phyloP scores from a whole-genome alignment of 768 basidiomycete species.

The Serendipita sp. region DNA sequence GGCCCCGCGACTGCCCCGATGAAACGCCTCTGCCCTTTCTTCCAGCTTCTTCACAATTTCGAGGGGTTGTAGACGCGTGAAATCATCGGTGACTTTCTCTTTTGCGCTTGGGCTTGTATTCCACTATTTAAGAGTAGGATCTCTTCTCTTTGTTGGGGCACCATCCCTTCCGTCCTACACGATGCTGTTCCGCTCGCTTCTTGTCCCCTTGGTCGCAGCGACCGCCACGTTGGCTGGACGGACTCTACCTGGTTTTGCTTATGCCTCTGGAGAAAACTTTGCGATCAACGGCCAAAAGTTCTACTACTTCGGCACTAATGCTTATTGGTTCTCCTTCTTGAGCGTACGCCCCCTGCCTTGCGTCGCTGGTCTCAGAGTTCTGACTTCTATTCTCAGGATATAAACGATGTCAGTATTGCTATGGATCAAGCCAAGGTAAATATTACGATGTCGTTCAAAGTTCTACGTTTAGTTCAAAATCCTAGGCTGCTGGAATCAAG shows the following conservation, averaged over 20 bases:
- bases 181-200: neutral
- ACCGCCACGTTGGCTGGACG: neutral
- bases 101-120: too few species aligned
- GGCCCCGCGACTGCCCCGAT: too few species aligned
- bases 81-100: too few species aligned
- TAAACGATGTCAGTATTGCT: conserved; percentile 9
- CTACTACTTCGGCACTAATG: conserved; percentile 10
- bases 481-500: neutral
- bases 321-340: conserved; percentile 10
- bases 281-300: conserved; percentile 8
- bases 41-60: too few species aligned
- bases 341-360: neutral
- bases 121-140: too few species aligned
- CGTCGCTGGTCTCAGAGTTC: too few species aligned
- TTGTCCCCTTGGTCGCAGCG: neutral
- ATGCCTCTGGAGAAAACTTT: conserved; percentile 7
- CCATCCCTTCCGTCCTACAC: neutral
- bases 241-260: conserved; percentile 1
- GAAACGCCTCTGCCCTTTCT: too few species aligned
- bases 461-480: neutral
- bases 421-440: conserved; percentile 10
- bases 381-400: neutral
- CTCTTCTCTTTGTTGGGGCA: too few species aligned
- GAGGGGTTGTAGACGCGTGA: too few species aligned
- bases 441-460: neutral